Percentiles rank a stretch among this genome's conserved stretches.
Evolutionary conservation across 2,329 filamentous ascomycete genomes (phyloP).

Genomic region (Ascochyta pisi): DNA sequence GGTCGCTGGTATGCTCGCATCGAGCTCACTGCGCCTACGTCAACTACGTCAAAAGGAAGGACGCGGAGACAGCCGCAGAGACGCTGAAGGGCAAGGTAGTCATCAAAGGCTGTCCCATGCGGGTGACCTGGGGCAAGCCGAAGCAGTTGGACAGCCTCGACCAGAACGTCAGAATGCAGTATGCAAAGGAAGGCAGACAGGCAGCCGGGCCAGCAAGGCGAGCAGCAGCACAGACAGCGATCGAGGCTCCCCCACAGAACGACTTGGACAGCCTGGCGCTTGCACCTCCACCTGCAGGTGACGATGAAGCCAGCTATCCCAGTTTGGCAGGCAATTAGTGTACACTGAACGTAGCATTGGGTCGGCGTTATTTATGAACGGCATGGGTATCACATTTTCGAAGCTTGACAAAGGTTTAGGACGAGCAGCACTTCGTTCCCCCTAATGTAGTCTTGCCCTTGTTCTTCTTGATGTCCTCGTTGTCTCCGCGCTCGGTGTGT

Average conservation of each 20-base stretch:
- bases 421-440: conserved; percentile 49
- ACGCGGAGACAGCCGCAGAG: conserved; percentile 83
- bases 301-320: conserved; percentile 82
- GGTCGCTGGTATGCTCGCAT: conserved; percentile 93
- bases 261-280: conserved; percentile 60
- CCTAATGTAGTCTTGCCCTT: conserved; percentile 52
- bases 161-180: conserved; percentile 79
- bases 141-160: conserved; percentile 92
- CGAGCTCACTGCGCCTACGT: conserved; percentile 97
- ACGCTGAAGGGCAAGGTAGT: conserved; percentile 87
- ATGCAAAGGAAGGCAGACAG: conserved; percentile 76
- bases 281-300: conserved; percentile 79
- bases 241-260: conserved; percentile 50
- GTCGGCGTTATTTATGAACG: conserved; percentile 37
- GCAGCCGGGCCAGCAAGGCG: conserved; percentile 35
- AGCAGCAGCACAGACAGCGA: conserved; percentile 47
- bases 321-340: conserved; percentile 80
- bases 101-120: conserved; percentile 86
- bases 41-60: conserved; percentile 86
- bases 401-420: conserved; percentile 38
- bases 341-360: conserved; percentile 26
- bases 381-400: conserved; percentile 43
- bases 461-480: conserved; percentile 80
- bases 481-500: conserved; percentile 89
- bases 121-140: conserved; percentile 91